Evolutionary conservation across 23 red algal species (phyloP), one percentile per base, ranked within the genome.

Genomic region (Agarophyton chilense): DNA sequence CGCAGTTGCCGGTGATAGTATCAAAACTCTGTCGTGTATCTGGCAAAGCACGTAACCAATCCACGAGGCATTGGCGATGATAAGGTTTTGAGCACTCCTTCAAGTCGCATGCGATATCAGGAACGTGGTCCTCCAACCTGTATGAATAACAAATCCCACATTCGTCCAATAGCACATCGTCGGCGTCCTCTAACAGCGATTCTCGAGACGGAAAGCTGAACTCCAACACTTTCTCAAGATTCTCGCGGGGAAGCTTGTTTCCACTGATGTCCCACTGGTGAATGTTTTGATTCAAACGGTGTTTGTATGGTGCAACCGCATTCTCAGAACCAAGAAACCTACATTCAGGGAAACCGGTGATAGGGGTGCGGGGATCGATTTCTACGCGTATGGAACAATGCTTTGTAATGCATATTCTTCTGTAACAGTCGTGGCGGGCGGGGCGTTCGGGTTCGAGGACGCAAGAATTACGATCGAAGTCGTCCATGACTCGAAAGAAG

Each of bases 81-180:
- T 93, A 93, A 10, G 81, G 79, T 63, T 83, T 84, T 2, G 79
- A 43, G 40, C 90, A 93, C 38, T 93, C 81, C 32, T 38, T 39
- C 57, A 66, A 33, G 43, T 93, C 90, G 67, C 90, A 93, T 0
- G 90, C 71, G 33, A 86, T 56, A 54, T 93, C 90, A 75, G 90
- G 90, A 34, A 85, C 79, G 17, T 22, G 44, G 44, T 93, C 90
- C 1, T 93, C 90, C 49, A 93, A 35, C 26, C 81, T 79, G 47
- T 85, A 93, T 18, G 90, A 51, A 55, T 93, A 93, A 33, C 90
- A 93, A 65, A 93, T 93, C 14, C 90, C 81, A 57, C 90, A 93
- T 77, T 93, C 90, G 26, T 49, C 57, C 16, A 75, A n/a, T 2
- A 80, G 42, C 24, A 29, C 53, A 62, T 92, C 88, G 11, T 92